Evolutionary conservation across 2,329 filamentous ascomycete genomes (phyloP).

Genomic region (Colletotrichum sp.): DNA sequence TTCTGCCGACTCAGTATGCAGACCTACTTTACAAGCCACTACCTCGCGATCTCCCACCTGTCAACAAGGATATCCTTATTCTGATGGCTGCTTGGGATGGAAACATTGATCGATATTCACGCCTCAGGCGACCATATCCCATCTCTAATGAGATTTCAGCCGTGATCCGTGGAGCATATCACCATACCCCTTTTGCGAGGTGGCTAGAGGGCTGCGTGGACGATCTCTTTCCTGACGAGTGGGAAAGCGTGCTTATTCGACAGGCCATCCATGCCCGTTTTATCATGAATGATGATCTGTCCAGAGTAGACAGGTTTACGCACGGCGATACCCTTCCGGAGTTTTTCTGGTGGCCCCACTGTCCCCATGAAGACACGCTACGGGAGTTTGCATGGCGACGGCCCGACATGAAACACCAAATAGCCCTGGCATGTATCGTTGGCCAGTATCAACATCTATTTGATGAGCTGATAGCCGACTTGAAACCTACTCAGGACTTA

Average conservation of each 20-base stretch:
- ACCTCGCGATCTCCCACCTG: constrained; percentile 36
- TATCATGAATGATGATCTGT: constrained; percentile 36
- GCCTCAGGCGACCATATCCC: no score
- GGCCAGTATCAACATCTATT: not conserved
- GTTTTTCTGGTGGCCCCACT: not conserved
- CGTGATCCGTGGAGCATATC: constrained; percentile 39
- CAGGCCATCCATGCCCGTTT: constrained; percentile 29
- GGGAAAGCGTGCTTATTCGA: not conserved
- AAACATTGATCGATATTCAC: constrained; percentile 41
- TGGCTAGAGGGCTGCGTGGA: constrained; percentile 24
- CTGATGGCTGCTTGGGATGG: constrained; percentile 40
- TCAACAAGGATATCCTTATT: constrained; percentile 43
- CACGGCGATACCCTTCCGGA: not conserved
- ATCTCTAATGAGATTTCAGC: constrained; percentile 26
- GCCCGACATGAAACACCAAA: not conserved
- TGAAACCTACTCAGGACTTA: no score
- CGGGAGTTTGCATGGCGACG: not conserved
- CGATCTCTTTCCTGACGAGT: not conserved
- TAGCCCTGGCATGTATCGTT: not conserved
- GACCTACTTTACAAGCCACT: constrained; percentile 33
- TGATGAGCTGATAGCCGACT: not conserved
- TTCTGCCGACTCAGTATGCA: constrained; percentile 5
- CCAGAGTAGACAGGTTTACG: not conserved
- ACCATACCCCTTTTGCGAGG: constrained; percentile 38
- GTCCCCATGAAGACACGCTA: not conserved